Percentiles rank a stretch among this genome's conserved stretches.
Evolutionary conservation across 1,284 basidiomycete genomes (phyloP).

Genomic region (Ustilago curta): DNA sequence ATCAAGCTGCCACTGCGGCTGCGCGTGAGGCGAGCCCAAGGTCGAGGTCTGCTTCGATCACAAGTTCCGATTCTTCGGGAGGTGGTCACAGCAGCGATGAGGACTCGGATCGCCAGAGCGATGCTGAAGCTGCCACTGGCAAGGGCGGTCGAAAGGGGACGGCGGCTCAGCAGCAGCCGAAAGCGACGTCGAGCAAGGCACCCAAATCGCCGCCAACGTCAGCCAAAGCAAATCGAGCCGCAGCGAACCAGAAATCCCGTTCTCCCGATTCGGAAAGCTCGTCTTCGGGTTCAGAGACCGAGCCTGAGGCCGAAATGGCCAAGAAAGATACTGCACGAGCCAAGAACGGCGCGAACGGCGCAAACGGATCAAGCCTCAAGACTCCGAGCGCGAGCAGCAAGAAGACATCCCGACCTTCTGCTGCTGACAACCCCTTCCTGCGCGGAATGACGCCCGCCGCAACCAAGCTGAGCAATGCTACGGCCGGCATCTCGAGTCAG

Average conservation of each 20-base stretch:
- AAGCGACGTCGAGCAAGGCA: slow-evolving; percentile 4
- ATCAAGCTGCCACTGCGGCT: slow-evolving; percentile 11
- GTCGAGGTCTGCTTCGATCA: slow-evolving; percentile 40
- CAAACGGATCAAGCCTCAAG: slow-evolving; percentile 1
- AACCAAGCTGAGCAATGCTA: slow-evolving; percentile 7
- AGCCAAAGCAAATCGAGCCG: slow-evolving; percentile 4
- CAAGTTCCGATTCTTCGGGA: slow-evolving; percentile 45
- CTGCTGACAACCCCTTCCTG: slow-evolving; percentile 26
- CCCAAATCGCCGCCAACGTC: background rate
- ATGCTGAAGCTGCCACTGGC: slow-evolving; percentile 1
- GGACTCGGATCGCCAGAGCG: slow-evolving; percentile 19
- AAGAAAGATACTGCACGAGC: slow-evolving; percentile 10
- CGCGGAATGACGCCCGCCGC: slow-evolving; percentile 24
- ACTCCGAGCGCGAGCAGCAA: slow-evolving; percentile 13
- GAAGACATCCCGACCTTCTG: background rate
- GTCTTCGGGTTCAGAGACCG: slow-evolving; percentile 23
- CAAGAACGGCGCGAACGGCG: background rate
- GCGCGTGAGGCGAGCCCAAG: slow-evolving; percentile 9
- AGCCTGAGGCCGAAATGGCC: slow-evolving; percentile 18
- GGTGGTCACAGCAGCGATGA: slow-evolving; percentile 28
- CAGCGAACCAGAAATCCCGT: slow-evolving; percentile 1
- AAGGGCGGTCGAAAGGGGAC: background rate
- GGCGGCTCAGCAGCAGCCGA: background rate
- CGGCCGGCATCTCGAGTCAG: slow-evolving; percentile 2
- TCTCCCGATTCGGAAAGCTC: slow-evolving; percentile 6